These are phyloP conservation scores for Fraxinus sp. DNA, from an alignment of 305 asterid genomes.

Conservation along the genomic window DNA sequence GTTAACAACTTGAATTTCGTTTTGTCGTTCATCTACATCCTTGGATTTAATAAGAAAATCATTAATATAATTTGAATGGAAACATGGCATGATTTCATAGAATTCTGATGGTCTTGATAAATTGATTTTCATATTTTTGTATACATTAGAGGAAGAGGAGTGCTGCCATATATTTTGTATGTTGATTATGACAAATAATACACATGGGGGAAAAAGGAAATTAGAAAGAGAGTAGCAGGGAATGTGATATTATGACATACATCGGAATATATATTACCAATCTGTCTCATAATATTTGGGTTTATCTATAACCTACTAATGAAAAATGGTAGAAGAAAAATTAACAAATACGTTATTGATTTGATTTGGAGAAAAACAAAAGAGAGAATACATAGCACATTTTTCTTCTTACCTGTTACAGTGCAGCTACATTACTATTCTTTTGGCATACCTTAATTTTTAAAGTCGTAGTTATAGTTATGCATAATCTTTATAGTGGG, in stretches of 20 bases:
- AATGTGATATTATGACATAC: neutral
- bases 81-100: neutral
- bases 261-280: neutral
- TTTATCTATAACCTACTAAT: neutral
- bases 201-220: neutral
- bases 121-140: neutral
- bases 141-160: neutral
- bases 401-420: neutral
- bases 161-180: neutral
- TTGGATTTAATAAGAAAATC: neutral
- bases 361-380: neutral
- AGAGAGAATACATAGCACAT: neutral
- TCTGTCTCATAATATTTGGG: neutral
- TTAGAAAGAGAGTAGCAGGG: neutral
- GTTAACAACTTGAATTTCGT: neutral
- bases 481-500: neutral
- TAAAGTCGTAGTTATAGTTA: neutral
- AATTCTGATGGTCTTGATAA: neutral
- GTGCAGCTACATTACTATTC: neutral
- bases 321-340: neutral
- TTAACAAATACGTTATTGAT: neutral
- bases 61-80: neutral
- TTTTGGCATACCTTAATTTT: neutral
- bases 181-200: neutral
- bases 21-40: neutral